Base-by-base conservation (phyloP, 306 rosid species). In the Hippophae tibetana region DNA sequence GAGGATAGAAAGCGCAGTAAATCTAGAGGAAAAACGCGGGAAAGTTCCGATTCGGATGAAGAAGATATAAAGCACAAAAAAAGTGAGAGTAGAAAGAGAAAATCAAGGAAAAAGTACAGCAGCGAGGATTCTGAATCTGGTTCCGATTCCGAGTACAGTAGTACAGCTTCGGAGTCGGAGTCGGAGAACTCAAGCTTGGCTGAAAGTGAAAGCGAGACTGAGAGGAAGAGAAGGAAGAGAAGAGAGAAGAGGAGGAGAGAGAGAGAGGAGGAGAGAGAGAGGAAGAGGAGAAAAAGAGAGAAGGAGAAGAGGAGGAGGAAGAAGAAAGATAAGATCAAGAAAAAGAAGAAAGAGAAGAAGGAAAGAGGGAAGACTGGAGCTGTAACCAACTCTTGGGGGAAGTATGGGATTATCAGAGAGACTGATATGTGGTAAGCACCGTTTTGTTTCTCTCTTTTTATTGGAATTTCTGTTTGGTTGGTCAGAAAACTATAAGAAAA, bases 401-500 rank as follows among this genome's bases (percentile, higher is more conserved):
- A 86, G 65, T 82, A 86, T 72, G 96, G 95, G 57, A 58, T 80
- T 67, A 83, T 92, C 50, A 82, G 86, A 73, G 99, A 92, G 77
- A 92, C 99, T 80, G 99, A 92, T 78, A 88, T 88, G 95, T 92
- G 96, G 99, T 88, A 67, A 60, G 82, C 66, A 11, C 13, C 2
- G 5, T 51, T 60, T 62, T 53, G 54, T 25, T 11, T 18, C 23
- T 18, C 23, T 18, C 23, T 72, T 69, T 6, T 59, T 71, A 48
- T 57, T 11, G 47, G 43, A 48, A n/a, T 43, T 51, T 55, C 53
- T 38, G 67, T 59, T 71, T 57, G 57, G 54, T 11, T 72, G 58
- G 58, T 49, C 27, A 40, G 68, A 65, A 18, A 72, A 65, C 4
- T 14, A 38, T 44, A 43, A 52, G 63, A 70, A 57, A 27, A n/a